A percentile compares a stretch with the other conserved stretches of the same genome.
phyloP scores from a whole-genome alignment of 2,329 filamentous ascomycete genomes.

The Pestalotiopsis sp. region DNA sequence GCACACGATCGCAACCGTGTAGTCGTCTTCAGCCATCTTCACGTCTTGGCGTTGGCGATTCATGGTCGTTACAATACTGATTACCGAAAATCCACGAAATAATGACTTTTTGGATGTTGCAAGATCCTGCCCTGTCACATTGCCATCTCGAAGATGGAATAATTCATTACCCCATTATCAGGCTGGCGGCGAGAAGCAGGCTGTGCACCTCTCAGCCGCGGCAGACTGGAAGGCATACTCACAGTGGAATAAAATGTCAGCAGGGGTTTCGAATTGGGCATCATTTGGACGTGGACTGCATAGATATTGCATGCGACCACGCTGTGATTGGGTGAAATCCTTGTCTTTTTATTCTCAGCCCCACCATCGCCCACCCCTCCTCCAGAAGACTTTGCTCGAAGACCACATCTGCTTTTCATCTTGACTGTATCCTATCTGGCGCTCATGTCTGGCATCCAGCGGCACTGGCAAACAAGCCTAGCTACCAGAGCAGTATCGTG shows the following conservation, averaged over 20 bases:
- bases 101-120: too few relatives aligned
- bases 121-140: too few relatives aligned
- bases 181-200: neutral
- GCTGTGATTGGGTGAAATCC: neutral
- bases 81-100: too few relatives aligned
- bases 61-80: neutral
- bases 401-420: neutral
- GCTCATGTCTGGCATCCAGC: neutral
- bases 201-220: neutral
- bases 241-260: neutral
- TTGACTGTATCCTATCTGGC: neutral
- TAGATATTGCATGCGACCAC: neutral
- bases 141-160: neutral
- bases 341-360: neutral
- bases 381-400: neutral
- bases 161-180: neutral
- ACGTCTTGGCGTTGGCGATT: neutral
- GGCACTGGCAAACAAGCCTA: neutral
- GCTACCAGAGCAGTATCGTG: neutral
- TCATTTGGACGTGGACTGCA: neutral
- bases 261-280: neutral
- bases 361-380: neutral
- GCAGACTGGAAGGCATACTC: neutral
- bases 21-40: conserved; percentile 20
- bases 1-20: conserved; percentile 28